Base-by-base conservation (phyloP, 148 eudicot species). In the Camellia sinensis region DNA sequence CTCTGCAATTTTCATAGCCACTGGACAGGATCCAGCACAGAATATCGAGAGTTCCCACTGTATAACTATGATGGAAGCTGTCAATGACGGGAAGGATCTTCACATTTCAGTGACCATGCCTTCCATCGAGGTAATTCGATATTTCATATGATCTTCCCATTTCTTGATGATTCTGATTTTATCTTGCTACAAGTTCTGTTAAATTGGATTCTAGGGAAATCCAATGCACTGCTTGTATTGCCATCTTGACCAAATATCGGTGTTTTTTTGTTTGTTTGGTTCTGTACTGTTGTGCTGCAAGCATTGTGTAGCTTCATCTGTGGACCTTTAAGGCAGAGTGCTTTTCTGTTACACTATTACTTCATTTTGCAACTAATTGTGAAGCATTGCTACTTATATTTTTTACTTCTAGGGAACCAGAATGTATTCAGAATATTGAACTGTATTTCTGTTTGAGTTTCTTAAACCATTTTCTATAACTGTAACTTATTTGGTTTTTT, bases 21-120 rank as follows among this genome's bases (percentile, higher is more conserved):
- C 93, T 6, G 93, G 93, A 0, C 93, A 90, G 70, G 93, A 90
- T 73, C 93, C 92, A 18, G 92, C 90, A 46, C 92, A 88, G 63
- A 90, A 88, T 77, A 87, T 90, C 1, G 93, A 87, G 82, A 90
- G 91, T 83, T 90, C 93, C 7, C 87, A 88, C 41, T 90, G 93
- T 73, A 88, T 90, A 76, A 90, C 93, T 50, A 87, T 90, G 91
- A 88, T 90, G 84, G 93, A 90, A 74, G 87, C 88, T 18, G 69
- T 88, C 71, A 90, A 90, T 48, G 77, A 81, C 44, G 88, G 87
- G 17, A 88, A 90, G 74, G 92, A 90, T 76, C 88, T 90, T 12
- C 92, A 90, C 60, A 67, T 90, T 56, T 90, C 92, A 52, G 92
- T 90, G 60, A 85, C 92, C 66, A 88, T 90, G 92, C 92, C 92